phyloP scores from a whole-genome alignment of 148 eudicot species.

The Talinum fruticosum region DNA sequence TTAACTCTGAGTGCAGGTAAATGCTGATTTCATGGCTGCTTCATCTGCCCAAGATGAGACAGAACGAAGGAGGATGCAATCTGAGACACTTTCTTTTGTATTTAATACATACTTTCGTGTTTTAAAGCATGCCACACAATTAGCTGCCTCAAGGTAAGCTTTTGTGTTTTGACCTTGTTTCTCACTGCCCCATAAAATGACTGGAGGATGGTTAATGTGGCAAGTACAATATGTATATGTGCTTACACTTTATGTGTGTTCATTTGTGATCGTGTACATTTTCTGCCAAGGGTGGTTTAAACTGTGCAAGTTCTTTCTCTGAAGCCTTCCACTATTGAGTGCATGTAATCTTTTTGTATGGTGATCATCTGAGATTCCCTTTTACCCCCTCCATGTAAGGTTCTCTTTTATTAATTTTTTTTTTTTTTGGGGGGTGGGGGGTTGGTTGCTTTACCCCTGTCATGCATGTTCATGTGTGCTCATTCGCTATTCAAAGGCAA shows the following conservation, averaged over 20 bases:
- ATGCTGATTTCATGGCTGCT: conserved; percentile 85
- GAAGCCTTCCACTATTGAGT: background rate
- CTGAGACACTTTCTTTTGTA: conserved; percentile 71
- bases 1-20: conserved; percentile 46
- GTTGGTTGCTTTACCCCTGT: too few relatives aligned
- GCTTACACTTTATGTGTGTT: background rate
- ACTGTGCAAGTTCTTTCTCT: background rate
- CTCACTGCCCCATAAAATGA: background rate
- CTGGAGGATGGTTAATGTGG: background rate
- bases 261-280: background rate
- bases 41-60: conserved; percentile 59
- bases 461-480: too few relatives aligned
- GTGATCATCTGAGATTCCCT: background rate
- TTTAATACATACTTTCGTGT: conserved; percentile 81
- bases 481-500: too few relatives aligned
- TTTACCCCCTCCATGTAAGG: background rate
- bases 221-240: background rate
- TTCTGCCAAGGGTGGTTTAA: background rate
- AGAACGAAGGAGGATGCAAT: conserved; percentile 70
- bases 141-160: conserved; percentile 39
- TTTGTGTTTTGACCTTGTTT: background rate
- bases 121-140: conserved; percentile 61
- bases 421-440: too few relatives aligned
- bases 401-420: too few relatives aligned
- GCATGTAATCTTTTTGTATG: background rate